Base-by-base conservation (phyloP, 371 early-diverging fungal species). In the Mucor plumbeus region DNA sequence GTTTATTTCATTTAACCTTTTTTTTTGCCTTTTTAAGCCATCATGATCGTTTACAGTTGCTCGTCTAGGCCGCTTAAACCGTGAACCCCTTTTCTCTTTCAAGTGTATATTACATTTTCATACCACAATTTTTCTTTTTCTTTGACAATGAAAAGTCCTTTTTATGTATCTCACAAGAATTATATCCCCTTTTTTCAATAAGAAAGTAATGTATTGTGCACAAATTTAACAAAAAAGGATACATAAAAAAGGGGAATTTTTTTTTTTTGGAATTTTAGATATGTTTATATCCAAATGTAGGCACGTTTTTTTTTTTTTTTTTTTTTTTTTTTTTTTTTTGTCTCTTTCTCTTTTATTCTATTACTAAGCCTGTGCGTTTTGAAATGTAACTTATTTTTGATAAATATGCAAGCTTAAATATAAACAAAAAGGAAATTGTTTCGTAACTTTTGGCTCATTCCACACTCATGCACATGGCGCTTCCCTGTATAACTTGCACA, bases 31-130 rank as follows among this genome's bases (percentile, higher is more conserved):
- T 35, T 56, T 56, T 56, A n/a, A 13, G 56, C 36, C 36, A 33
- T 17, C 34, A 56, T 56, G 56, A 56, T 56, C 56, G 56, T 56
- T 56, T 33, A 36, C 56, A 56, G 36, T 56, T 56, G 56, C 56
- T 56, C 56, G 9, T 34, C 56, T 56, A 35, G 56, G 56, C 36
- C 36, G 53, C 53, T 53, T 53, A 21, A 53, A 53, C 26, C 53
- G 53, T 53, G 53, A 31, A 31, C 53, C 31, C 53, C 53, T 53
- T 53, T 26, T 53, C 31, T 53, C 26, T 38, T 38, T 7, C 38
- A 38, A 38, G 14, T 53, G 26, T 53, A 13, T 53, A 47, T 47
- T 19, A 53, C 53, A 53, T 53, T 53, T 53, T 53, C 53, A 53
- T 53, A 53, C 53, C 53, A 11, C 19, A 19, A n/a, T n/a, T n/a